Conservation (phyloP, 345 rosid species). For the Luvunga scandens region DNA sequence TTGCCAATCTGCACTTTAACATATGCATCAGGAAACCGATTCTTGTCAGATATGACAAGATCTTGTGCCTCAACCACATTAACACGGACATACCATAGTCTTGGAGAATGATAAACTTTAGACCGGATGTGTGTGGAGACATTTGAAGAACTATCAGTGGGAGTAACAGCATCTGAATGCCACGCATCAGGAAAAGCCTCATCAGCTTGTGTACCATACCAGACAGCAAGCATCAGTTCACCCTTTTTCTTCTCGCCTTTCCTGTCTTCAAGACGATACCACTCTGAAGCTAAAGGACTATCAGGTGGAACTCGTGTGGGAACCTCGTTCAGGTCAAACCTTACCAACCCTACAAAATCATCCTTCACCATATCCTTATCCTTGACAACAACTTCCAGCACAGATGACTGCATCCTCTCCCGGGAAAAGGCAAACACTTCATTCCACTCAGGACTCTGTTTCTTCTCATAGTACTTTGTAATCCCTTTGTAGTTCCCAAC, state of each 20-base stretch:
- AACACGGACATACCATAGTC: constrained; percentile 89
- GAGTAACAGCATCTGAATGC: constrained; percentile 72
- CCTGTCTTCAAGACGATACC: constrained; percentile 74
- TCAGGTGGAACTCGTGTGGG: constrained; percentile 80
- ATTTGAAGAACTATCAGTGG: constrained; percentile 45
- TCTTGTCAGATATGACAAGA: constrained; percentile 54
- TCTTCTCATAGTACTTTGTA: constrained; percentile 74
- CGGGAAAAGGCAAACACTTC: constrained; percentile 87
- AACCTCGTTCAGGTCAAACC: constrained; percentile 62
- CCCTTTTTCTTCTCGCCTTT: constrained; percentile 64
- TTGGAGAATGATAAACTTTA: constrained; percentile 90
- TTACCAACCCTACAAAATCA: constrained; percentile 65
- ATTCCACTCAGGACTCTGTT: constrained; percentile 76
- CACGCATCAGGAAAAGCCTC: constrained; percentile 91
- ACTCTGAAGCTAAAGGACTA: constrained; percentile 93
- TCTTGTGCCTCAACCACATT: constrained; percentile 86
- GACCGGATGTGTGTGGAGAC: constrained; percentile 58
- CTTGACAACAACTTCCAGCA: constrained; percentile 64
- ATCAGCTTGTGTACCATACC: constrained; percentile 97
- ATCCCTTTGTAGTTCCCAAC: constrained; percentile 82
- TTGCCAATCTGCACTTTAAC: constrained; percentile 65
- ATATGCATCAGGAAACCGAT: constrained; percentile 57
- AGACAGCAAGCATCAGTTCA: constrained; percentile 89
- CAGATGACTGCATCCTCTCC: constrained; percentile 61
- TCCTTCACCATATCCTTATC: constrained; percentile 79